Evolutionary conservation across 148 eudicot genomes (phyloP), one percentile per base, ranked within the genome.

Genomic region (Cornus suecica): DNA sequence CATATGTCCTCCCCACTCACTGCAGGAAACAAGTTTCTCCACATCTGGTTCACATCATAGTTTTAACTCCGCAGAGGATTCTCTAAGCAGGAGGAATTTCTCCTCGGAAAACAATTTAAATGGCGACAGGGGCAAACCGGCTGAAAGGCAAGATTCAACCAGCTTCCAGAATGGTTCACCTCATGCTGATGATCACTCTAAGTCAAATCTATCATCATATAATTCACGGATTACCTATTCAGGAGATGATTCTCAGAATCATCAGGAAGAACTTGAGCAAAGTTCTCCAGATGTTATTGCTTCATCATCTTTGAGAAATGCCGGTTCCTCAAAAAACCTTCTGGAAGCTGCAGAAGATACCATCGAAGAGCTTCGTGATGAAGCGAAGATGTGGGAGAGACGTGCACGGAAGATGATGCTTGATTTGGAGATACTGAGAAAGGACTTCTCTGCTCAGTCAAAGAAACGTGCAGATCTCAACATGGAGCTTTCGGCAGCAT

Each of bases 21-120:
- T 76, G 75, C 86, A 91, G 96, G 89, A 87, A 23, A 86, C 86
- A 25, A 87, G 90, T 74, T 83, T 86, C 77, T 89, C 95, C 16
- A 86, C 83, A 69, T 81, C 85, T 48, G 84, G 83, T 72, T 86
- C 88, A 56, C 86, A 78, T 37, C 77, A 71, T 45, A 89, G 96
- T 80, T 76, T 78, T 78, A 88, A 81, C 73, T 88, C 92, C 3
- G 69, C 72, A 28, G 94, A 87, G 64, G 82, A 81, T 79, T 90
- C 86, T 42, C 74, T 79, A 28, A 84, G 81, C 15, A 83, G 75
- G 66, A 88, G 83, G 76, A 72, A 48, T 72, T 74, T 67, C 70
- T 84, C 84, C 66, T 78, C 86, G 73, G 77, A 45, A 63, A 76
- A 81, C 75, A 82, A 74, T 69, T 62, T 72, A 26, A 31, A 48